Conservation (phyloP, 306 rosid genomes). For the Hippophae tibetana region DNA sequence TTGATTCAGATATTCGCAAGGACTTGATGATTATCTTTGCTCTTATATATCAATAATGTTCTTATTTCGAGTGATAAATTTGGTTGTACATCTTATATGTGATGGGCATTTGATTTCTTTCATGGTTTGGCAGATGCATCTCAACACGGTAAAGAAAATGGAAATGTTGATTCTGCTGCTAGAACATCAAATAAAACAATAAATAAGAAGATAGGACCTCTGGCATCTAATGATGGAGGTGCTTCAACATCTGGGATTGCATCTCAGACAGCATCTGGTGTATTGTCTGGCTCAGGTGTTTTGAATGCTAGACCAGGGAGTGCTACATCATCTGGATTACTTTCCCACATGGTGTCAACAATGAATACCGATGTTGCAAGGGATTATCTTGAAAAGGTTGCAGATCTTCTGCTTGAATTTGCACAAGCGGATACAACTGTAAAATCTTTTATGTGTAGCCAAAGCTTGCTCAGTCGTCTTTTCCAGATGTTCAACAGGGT, state of each 20-base stretch:
- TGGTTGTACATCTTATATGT: slow-evolving; percentile 12
- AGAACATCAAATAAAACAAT: slow-evolving; percentile 57
- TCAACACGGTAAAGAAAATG: slow-evolving; percentile 90
- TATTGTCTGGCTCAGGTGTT: slow-evolving; percentile 97
- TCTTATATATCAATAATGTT: slow-evolving; percentile 1
- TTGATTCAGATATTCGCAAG: not conserved
- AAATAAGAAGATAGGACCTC: slow-evolving; percentile 60
- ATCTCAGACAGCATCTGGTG: slow-evolving; percentile 97
- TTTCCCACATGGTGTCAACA: slow-evolving; percentile 90
- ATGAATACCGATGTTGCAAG: slow-evolving; percentile 89
- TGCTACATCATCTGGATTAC: slow-evolving; percentile 94
- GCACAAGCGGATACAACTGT: slow-evolving; percentile 94
- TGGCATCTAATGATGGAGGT: slow-evolving; percentile 62
- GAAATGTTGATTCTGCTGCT: slow-evolving; percentile 61
- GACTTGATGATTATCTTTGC: not conserved
- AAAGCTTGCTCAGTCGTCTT: slow-evolving; percentile 97
- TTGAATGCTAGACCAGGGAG: slow-evolving; percentile 97
- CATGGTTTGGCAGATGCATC: slow-evolving; percentile 68
- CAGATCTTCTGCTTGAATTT: slow-evolving; percentile 98
- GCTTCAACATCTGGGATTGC: slow-evolving; percentile 82
- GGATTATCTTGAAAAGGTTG: slow-evolving; percentile 91
- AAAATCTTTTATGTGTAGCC: slow-evolving; percentile 89
- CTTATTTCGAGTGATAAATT: not conserved
- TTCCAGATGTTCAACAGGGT: slow-evolving; percentile 98
- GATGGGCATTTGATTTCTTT: slow-evolving; percentile 15